A percentile compares a stretch with the other conserved stretches of the same genome.
Evolutionary conservation across 306 rosid species (phyloP).

Genomic region (Cucurbita maxima): DNA sequence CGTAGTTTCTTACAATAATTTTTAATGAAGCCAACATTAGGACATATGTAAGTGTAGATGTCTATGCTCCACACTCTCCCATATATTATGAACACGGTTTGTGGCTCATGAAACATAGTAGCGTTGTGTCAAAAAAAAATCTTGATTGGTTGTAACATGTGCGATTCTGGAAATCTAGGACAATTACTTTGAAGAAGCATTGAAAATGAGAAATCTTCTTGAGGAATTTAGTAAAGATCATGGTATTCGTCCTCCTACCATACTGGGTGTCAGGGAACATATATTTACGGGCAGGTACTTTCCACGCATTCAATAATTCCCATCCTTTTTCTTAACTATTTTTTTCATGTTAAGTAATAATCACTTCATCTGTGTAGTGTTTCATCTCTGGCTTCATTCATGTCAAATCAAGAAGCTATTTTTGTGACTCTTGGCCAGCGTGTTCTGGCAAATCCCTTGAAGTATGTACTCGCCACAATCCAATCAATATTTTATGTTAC

Average conservation of each 20-base stretch:
- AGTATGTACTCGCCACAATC: conserved; percentile 30
- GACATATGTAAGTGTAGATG: not conserved
- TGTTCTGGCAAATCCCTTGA: conserved; percentile 87
- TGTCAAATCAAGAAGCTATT: conserved; percentile 86
- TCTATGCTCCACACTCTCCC: not conserved
- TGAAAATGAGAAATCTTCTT: conserved; percentile 95
- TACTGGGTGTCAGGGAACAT: conserved; percentile 93
- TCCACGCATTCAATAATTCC: not conserved
- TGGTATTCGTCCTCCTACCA: conserved; percentile 67
- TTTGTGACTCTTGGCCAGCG: conserved; percentile 95
- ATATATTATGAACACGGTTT: not conserved
- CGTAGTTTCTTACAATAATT: not conserved
- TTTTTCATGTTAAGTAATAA: not conserved
- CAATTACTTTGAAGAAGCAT: conserved; percentile 49
- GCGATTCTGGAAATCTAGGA: conserved; percentile 16
- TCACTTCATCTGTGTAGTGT: conserved; percentile 42
- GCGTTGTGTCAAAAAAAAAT: too few species aligned
- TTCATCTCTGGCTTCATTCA: conserved; percentile 81
- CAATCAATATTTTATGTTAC: conserved; percentile 7
- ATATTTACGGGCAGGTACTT: conserved; percentile 82
- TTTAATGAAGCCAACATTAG: not conserved
- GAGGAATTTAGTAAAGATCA: conserved; percentile 74
- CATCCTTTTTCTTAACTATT: not conserved
- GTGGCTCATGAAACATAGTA: not conserved
- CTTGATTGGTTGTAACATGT: not conserved